These are phyloP conservation scores for Aspergillus campestris DNA, from an alignment of 495 filamentous ascomycete species.

Conservation along the genomic window DNA sequence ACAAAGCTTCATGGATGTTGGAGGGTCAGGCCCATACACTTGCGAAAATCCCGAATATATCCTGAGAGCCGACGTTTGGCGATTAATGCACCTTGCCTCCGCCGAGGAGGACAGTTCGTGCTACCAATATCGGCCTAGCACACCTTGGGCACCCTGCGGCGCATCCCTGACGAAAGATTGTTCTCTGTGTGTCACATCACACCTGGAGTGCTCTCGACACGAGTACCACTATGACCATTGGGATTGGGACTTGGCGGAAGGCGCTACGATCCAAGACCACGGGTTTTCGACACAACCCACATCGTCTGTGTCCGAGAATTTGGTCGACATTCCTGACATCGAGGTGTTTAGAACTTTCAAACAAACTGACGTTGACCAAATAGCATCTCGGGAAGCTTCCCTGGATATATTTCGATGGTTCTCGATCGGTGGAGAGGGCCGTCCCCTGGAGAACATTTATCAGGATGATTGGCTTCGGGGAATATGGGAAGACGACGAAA, in stretches of 20 bases:
- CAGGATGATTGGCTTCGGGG: constrained; percentile 8
- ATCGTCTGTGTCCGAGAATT: too few relatives aligned
- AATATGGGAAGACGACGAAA: too few relatives aligned
- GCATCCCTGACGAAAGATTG: neutral
- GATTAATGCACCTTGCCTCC: constrained; percentile 7
- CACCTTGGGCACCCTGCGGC: constrained; percentile 10
- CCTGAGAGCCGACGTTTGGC: constrained; percentile 9
- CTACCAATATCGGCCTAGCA: neutral
- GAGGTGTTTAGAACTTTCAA: neutral
- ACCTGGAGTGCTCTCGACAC: constrained; percentile 7
- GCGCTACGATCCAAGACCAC: constrained; percentile 1
- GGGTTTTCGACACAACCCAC: constrained; percentile 1
- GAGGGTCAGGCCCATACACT: constrained; percentile 11
- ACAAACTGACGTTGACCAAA: constrained; percentile 1
- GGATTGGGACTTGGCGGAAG: constrained; percentile 6
- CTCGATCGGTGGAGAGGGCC: constrained; percentile 6
- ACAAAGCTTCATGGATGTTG: constrained; percentile 13
- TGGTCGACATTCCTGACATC: neutral
- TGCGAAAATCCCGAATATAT: constrained; percentile 1
- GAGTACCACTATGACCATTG: constrained; percentile 4
- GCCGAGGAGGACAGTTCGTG: constrained; percentile 4
- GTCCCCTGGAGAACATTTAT: constrained; percentile 8
- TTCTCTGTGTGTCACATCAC: constrained; percentile 4
- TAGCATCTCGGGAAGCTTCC: constrained; percentile 8
- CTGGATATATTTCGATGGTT: constrained; percentile 11